Conservation (phyloP, 208 protist genomes). For the Porcisia hertigi region DNA sequence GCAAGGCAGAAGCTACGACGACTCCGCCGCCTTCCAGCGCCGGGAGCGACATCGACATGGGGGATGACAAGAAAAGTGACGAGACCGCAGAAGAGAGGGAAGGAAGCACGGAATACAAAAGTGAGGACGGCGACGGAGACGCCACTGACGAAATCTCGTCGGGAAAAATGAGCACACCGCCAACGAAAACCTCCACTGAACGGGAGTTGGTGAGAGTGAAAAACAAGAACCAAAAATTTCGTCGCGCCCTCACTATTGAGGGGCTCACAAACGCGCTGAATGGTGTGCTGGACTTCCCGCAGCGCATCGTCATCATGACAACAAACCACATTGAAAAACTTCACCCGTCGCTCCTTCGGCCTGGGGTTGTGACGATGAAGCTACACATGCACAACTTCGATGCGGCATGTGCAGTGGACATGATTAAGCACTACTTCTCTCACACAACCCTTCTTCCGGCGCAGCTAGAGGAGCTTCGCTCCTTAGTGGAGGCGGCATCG, state of each 20-base stretch:
- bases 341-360: constrained; percentile 78
- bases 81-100: not conserved
- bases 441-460: constrained; percentile 14
- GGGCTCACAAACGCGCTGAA: constrained; percentile 94
- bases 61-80: not conserved
- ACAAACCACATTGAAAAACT: constrained; percentile 94
- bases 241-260: constrained; percentile 46
- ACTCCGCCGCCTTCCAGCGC: not conserved
- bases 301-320: constrained; percentile 93
- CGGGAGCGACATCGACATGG: not conserved
- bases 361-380: constrained; percentile 91
- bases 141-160: not conserved
- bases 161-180: constrained; percentile 5
- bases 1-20: not conserved
- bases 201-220: constrained; percentile 29
- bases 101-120: constrained; percentile 2
- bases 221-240: constrained; percentile 6
- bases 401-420: constrained; percentile 60
- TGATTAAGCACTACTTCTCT: constrained; percentile 83
- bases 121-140: not conserved
- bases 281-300: constrained; percentile 89
- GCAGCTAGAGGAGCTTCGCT: constrained; percentile 29
- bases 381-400: constrained; percentile 87
- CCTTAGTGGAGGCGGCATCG: constrained; percentile 18
- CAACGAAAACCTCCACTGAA: constrained; percentile 10